Base-by-base conservation (phyloP, 108 stramenopile genomes). In the Fistulifera pelliculosa region DNA sequence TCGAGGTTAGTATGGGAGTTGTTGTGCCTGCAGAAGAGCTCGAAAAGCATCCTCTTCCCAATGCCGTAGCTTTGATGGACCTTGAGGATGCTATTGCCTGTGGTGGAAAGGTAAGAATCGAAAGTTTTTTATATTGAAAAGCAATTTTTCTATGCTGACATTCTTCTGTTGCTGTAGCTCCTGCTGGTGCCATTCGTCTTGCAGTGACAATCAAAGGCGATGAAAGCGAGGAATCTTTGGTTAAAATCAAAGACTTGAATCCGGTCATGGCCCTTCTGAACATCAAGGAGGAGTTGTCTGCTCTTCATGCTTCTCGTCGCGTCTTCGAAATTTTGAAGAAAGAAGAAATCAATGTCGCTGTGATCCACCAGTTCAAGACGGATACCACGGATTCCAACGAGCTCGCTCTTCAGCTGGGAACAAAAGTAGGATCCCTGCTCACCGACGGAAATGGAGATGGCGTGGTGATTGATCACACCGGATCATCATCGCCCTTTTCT, bases 401-500 rank as follows among this genome's bases (percentile, higher is more conserved):
- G 22, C 73, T 97, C 26, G 93, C 88, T 4, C 56, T 95, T 47
- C 79, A 85, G 49, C 54, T 89, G 17, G 94, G 94, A 62, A 87
- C 79, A 19, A 76, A 74, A 51, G 66, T 84, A 61, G 94, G 94
- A 21, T 86, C 89, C 10, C 69, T 89, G 31, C 73, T 95, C 19
- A 84, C 85, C 11, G 94, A 95, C 69, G 93, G 93, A 48, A 80
- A 88, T 54, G 95, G 95, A 53, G 95, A 94, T 62, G 95, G 95
- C 44, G 62, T 96, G 28, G 58, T 89, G 66, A 69, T 94, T 44
- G 92, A 94, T 60, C 85, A 85, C 65, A 67, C 77, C 31, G 77
- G 93, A 13, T 79, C 77, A 14, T 77, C 68, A 16, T 53, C 47
- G 8, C 47, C 64, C 12, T 78, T 93, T 70, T 74, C 79, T 38